A percentile compares a stretch with the other conserved stretches of the same genome.
Conservation (phyloP, 352 stramenopile species). For the Pythium oligandrum region DNA sequence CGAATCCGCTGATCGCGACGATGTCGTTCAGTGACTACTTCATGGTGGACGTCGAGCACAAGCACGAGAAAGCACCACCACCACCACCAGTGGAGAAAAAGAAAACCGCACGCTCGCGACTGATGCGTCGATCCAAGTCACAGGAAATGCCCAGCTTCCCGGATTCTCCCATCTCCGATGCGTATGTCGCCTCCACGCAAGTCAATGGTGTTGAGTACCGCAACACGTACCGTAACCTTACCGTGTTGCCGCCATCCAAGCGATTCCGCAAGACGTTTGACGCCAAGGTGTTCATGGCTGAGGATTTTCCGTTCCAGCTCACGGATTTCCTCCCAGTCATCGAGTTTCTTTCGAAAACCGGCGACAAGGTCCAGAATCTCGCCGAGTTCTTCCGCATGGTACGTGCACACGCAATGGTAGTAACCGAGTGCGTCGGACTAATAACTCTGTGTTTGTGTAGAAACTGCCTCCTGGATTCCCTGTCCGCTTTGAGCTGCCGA, state of each 20-base stretch:
- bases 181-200: no score
- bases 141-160: no score
- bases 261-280: constrained; percentile 66
- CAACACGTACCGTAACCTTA: constrained; percentile 68
- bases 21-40: constrained; percentile 75
- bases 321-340: constrained; percentile 72
- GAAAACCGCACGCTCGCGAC: no score
- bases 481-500: constrained; percentile 76
- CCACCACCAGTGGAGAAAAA: neutral
- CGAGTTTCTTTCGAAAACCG: constrained; percentile 69
- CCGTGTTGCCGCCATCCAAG: constrained; percentile 38
- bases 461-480: constrained; percentile 79
- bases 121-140: no score
- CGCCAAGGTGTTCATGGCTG: constrained; percentile 70
- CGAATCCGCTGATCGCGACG: constrained; percentile 65
- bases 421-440: neutral
- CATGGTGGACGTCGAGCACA: constrained; percentile 7
- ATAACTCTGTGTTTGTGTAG: constrained; percentile 22
- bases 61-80: constrained; percentile 9
- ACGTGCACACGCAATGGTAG: constrained; percentile 4
- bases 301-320: constrained; percentile 69
- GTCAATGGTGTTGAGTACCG: constrained; percentile 10
- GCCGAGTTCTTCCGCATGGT: constrained; percentile 86
- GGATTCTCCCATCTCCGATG: no score
- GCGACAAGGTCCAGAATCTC: constrained; percentile 73